Conservation (phyloP, 148 eudicot genomes). For the Fallopia convolvulus region DNA sequence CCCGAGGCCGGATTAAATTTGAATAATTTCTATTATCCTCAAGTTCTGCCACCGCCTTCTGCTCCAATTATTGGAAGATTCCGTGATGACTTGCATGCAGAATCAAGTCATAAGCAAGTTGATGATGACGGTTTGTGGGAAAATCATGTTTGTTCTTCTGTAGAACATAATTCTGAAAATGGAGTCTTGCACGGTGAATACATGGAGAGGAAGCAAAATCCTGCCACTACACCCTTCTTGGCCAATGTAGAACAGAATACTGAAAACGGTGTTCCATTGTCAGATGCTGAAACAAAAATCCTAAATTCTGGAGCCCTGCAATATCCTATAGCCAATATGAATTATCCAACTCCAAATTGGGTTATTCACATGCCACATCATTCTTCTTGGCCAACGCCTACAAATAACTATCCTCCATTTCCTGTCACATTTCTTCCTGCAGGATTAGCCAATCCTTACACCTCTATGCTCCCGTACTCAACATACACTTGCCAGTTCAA, state of each 20-base stretch:
- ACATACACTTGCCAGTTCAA: slow-evolving; percentile 6
- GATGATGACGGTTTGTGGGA: slow-evolving; percentile 32
- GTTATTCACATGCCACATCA: not conserved
- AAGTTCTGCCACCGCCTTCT: slow-evolving; percentile 19
- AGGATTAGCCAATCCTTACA: slow-evolving; percentile 17
- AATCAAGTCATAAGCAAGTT: slow-evolving; percentile 20
- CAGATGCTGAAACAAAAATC: slow-evolving; percentile 8
- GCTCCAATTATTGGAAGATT: slow-evolving; percentile 19
- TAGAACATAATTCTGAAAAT: not conserved
- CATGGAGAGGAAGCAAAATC: slow-evolving; percentile 9
- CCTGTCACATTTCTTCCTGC: slow-evolving; percentile 6
- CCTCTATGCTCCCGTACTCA: slow-evolving; percentile 7
- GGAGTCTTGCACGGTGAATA: slow-evolving; percentile 8
- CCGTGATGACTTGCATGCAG: slow-evolving; percentile 14
- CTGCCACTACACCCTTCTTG: not conserved
- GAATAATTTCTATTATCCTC: slow-evolving; percentile 19
- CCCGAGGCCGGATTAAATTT: slow-evolving; percentile 22
- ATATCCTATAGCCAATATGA: not conserved
- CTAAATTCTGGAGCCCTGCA: not conserved
- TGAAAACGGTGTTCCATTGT: slow-evolving; percentile 23
- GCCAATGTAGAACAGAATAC: no score
- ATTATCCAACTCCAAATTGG: not conserved
- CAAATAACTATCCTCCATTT: slow-evolving; percentile 5
- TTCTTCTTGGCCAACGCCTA: not conserved
- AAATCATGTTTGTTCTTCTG: slow-evolving; percentile 1